Evolutionary conservation across 2,329 filamentous ascomycete genomes (phyloP), one percentile per base, ranked within the genome.

Genomic region (Aspergillus candidus): DNA sequence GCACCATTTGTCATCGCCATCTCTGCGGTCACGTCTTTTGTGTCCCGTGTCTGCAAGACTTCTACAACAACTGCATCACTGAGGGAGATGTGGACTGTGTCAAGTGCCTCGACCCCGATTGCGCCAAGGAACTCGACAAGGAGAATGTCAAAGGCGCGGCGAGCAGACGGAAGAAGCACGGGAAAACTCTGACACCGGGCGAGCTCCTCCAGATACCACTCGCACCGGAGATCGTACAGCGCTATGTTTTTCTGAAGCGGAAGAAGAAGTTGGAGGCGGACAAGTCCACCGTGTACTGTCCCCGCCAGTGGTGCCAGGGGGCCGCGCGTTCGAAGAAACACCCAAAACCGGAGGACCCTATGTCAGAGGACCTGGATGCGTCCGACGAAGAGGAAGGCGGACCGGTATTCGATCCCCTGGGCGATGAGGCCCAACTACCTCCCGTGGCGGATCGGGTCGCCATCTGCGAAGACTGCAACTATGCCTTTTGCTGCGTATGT

Each of bases 21-120:
- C 81, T 84, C 46, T 98, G 93, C 64, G 82, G 80, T 0, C 91
- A 98, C 62, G 88, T 97, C 32, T 98, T 97, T 61, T 98, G 93
- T 65, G 71, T 84, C 13, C 67, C 80, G n/a, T 98, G 93, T 59
- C 73, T 98, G 3, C 84, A 87, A 50, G 88, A 91, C 56, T 96
- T 91, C 55, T 97, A 94, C 74, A 88, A 84, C 54, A 83, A 82
- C 51, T 89, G 88, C 53, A 96, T 98, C 56, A 80, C 74, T 0
- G 87, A 94, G 59, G 93, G 93, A 1, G 84, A 94, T 56, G 73
- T 98, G 13, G 75, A 81, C 38, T 79, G 79, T 6, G 83, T 98
- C 27, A 84, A 83, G 50, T 98, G 93, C 59, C 73, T 94, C 27
- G 77, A 83, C 11, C 88, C 88, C 0, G 79, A 79, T 45, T 98